phyloP scores from a whole-genome alignment of 1,284 basidiomycete species.

The Cerioporus squamosus region DNA sequence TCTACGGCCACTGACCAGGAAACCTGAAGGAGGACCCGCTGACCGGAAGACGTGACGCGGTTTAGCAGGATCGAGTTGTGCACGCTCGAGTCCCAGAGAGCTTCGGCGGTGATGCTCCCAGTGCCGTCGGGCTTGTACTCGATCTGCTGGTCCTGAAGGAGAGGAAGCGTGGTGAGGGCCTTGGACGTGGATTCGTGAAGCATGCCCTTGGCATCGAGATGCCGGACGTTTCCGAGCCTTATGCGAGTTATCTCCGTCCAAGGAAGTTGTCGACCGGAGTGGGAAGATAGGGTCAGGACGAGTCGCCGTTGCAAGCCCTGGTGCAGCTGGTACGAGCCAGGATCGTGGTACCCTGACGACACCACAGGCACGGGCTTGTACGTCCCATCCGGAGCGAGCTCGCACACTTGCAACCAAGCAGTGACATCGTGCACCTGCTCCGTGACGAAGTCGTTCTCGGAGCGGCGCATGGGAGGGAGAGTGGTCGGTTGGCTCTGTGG shows the following conservation, averaged over 20 bases:
- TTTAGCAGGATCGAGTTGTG: constrained; percentile 91
- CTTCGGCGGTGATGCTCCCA: constrained; percentile 67
- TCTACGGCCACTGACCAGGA: constrained; percentile 84
- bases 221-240: constrained; percentile 80
- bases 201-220: constrained; percentile 86
- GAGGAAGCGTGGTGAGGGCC: constrained; percentile 68
- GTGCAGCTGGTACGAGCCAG: constrained; percentile 87
- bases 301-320: constrained; percentile 93
- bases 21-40: constrained; percentile 82
- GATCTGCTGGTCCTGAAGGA: constrained; percentile 73
- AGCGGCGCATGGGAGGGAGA: constrained; percentile 80
- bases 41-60: constrained; percentile 77
- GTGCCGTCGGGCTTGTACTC: constrained; percentile 86
- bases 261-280: constrained; percentile 87
- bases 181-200: constrained; percentile 77
- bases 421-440: constrained; percentile 91
- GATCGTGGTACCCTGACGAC: constrained; percentile 78
- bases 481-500: constrained; percentile 38
- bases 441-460: constrained; percentile 91
- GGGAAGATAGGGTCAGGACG: constrained; percentile 77
- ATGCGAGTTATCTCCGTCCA: constrained; percentile 85
- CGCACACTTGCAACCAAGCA: constrained; percentile 85
- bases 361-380: constrained; percentile 87
- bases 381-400: constrained; percentile 84
- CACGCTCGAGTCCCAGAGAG: constrained; percentile 92